These are phyloP conservation scores for Xylariomycetidae sp. DNA, from an alignment of 2,329 filamentous ascomycete species.

Conservation along the genomic window DNA sequence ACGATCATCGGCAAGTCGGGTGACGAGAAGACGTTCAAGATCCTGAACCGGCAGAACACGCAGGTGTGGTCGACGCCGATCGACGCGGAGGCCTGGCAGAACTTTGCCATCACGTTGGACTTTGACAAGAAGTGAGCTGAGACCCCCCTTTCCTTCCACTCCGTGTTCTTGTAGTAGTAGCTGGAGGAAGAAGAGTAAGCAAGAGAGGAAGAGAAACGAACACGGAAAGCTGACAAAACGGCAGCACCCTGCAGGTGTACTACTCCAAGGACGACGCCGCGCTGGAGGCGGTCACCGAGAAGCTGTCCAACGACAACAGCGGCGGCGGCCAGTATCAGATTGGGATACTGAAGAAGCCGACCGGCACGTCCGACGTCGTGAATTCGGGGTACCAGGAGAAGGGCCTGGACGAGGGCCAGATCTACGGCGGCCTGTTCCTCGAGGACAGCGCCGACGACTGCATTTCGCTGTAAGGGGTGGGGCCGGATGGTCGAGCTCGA, in stretches of 20 bases:
- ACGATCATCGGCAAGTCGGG: constrained; percentile 29
- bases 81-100: constrained; percentile 47
- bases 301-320: constrained; percentile 42
- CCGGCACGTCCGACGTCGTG: constrained; percentile 43
- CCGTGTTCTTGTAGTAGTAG: neutral
- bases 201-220: no score
- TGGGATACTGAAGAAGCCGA: constrained; percentile 52
- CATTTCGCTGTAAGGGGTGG: constrained; percentile 35
- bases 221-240: neutral
- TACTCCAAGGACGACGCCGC: constrained; percentile 44
- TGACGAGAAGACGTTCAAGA: constrained; percentile 33
- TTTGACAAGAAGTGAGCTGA: constrained; percentile 45
- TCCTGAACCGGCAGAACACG: constrained; percentile 32
- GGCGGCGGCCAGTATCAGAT: constrained; percentile 52
- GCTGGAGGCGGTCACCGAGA: constrained; percentile 40
- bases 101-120: constrained; percentile 53
- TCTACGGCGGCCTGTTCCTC: constrained; percentile 45
- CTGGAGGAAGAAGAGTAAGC: neutral
- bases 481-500: no score
- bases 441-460: constrained; percentile 38
- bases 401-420: constrained; percentile 41
- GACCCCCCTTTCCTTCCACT: neutral
- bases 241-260: constrained; percentile 49
- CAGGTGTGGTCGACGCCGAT: constrained; percentile 36
- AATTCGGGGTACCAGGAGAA: constrained; percentile 42